These are phyloP conservation scores for Cercospora zeina DNA, from an alignment of 2,329 filamentous ascomycete genomes.

Conservation along the genomic window DNA sequence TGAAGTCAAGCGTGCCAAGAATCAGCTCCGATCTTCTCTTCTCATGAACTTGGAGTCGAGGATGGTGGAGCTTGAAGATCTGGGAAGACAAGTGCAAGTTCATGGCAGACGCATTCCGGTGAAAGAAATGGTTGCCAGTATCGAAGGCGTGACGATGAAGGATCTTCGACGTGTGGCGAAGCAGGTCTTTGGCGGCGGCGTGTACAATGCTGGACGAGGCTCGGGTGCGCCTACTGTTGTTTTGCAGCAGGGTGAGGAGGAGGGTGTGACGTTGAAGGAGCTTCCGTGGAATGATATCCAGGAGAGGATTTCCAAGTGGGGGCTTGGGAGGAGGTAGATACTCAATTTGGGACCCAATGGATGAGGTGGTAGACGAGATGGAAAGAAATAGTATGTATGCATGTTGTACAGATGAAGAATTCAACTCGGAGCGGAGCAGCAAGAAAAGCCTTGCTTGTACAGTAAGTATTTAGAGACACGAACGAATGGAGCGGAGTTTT, in stretches of 20 bases:
- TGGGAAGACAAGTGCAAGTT: slow-evolving; percentile 94
- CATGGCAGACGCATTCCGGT: slow-evolving; percentile 91
- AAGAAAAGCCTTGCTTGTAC: neutral
- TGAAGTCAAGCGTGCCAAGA: slow-evolving; percentile 93
- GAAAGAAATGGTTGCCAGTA: slow-evolving; percentile 85
- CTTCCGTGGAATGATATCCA: slow-evolving; percentile 89
- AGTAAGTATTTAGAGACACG: neutral
- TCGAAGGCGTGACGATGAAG: slow-evolving; percentile 74
- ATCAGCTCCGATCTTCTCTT: slow-evolving; percentile 84
- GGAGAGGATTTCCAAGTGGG: slow-evolving; percentile 79
- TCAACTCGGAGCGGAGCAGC: neutral
- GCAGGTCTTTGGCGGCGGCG: slow-evolving; percentile 73
- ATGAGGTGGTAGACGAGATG: slow-evolving; percentile 39
- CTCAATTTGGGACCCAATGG: too few species aligned
- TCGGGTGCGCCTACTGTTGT: slow-evolving; percentile 92
- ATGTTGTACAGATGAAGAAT: neutral
- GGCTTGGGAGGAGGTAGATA: slow-evolving; percentile 64
- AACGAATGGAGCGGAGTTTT: neutral
- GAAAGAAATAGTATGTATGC: neutral
- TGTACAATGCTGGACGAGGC: slow-evolving; percentile 72
- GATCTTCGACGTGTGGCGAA: slow-evolving; percentile 81
- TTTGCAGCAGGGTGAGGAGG: slow-evolving; percentile 81
- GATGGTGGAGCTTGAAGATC: slow-evolving; percentile 96
- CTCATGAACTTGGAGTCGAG: slow-evolving; percentile 97
- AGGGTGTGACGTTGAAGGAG: slow-evolving; percentile 65